Evolutionary conservation across 371 early-diverging fungal genomes (phyloP).

Genomic region (Mucor lusitanicus): DNA sequence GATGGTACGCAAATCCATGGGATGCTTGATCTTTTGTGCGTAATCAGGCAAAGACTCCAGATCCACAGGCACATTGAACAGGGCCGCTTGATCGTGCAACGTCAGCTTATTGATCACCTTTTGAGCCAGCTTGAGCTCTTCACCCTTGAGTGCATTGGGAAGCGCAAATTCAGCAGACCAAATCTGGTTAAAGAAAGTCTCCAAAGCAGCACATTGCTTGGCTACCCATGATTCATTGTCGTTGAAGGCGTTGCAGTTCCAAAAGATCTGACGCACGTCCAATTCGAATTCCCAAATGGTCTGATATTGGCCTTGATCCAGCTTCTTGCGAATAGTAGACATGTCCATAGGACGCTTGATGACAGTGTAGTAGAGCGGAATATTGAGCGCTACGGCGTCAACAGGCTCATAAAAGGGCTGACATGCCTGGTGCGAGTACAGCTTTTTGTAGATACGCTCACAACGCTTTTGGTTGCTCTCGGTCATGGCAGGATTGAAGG

Average conservation of each 20-base stretch:
- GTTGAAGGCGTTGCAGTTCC: constrained; percentile 95
- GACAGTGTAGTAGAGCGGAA: constrained; percentile 89
- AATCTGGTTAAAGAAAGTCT: constrained; percentile 41
- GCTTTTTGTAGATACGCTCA: constrained; percentile 37
- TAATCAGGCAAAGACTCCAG: constrained; percentile 89
- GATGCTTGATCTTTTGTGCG: constrained; percentile 78
- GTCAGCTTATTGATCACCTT: constrained; percentile 44
- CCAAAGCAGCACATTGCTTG: constrained; percentile 42
- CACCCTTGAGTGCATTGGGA: constrained; percentile 36
- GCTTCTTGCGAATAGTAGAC: constrained; percentile 76
- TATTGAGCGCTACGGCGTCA: constrained; percentile 80
- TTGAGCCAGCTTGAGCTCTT: constrained; percentile 37
- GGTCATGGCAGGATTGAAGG: constrained; percentile 31
- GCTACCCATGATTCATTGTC: constrained; percentile 60
- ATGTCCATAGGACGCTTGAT: constrained; percentile 98
- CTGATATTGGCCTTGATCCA: constrained; percentile 60
- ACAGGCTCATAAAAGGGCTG: constrained; percentile 61
- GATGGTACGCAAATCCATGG: constrained; percentile 97
- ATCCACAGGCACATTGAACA: constrained; percentile 91
- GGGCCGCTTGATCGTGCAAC: constrained; percentile 35
- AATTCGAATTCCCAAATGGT: constrained; percentile 54
- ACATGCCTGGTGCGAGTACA: constrained; percentile 40
- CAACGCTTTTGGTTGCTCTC: constrained; percentile 38
- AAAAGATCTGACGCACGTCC: constrained; percentile 70
- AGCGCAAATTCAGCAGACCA: constrained; percentile 46